Conservation (phyloP, 768 basidiomycete species). For the Hypholoma fasciculare region DNA sequence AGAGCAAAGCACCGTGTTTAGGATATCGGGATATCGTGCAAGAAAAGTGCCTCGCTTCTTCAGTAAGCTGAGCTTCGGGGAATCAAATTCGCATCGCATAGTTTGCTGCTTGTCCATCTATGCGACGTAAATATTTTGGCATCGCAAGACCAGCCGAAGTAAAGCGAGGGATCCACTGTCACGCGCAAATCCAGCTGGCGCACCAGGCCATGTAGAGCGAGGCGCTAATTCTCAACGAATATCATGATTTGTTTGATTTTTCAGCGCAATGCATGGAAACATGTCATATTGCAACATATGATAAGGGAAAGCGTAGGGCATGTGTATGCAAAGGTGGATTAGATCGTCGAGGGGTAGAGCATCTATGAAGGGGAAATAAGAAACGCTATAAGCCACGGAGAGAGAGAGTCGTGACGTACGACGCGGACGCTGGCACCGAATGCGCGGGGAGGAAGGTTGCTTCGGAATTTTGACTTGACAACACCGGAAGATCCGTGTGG, state of each 20-base stretch:
- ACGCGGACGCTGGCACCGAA: constrained; percentile 93
- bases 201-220: background rate
- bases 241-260: constrained; percentile 20
- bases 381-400: background rate
- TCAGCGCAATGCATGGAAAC: constrained; percentile 32
- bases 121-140: background rate
- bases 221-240: background rate
- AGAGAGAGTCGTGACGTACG: constrained; percentile 49
- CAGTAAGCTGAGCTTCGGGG: background rate
- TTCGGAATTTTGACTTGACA: constrained; percentile 94
- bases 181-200: background rate
- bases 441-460: constrained; percentile 91
- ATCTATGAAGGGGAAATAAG: constrained; percentile 50
- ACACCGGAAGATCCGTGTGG: constrained; percentile 94
- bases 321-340: constrained; percentile 38
- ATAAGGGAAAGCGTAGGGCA: constrained; percentile 33
- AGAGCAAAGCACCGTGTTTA: too few species aligned
- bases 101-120: background rate
- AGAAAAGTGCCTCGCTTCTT: background rate
- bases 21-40: too few species aligned
- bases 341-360: constrained; percentile 90
- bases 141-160: background rate
- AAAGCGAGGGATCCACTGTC: background rate
- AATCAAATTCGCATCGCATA: background rate
- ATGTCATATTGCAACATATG: constrained; percentile 50